These are phyloP conservation scores for Cercophora samala DNA, from an alignment of 495 filamentous ascomycete genomes.

Conservation along the genomic window DNA sequence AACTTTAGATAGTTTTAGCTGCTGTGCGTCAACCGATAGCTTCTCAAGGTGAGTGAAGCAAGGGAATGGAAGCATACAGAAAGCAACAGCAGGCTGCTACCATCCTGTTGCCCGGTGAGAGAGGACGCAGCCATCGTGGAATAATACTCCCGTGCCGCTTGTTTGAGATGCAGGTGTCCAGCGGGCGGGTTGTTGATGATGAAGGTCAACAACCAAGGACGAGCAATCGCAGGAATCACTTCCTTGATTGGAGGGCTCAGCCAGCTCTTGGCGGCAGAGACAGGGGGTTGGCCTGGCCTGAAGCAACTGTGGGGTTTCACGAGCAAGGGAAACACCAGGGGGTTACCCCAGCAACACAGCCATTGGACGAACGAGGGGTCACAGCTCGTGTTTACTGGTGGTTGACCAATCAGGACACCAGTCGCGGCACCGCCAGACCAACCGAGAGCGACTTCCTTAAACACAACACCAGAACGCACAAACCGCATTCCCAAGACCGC, in stretches of 20 bases:
- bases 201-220: background rate
- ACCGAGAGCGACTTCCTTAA: constrained; percentile 22
- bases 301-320: constrained; percentile 3
- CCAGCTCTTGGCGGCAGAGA: background rate
- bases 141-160: background rate
- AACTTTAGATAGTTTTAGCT: too few relatives aligned
- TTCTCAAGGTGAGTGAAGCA: too few relatives aligned
- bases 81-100: background rate
- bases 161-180: constrained; percentile 2
- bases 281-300: background rate
- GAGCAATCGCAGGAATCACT: background rate
- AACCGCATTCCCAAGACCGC: constrained; percentile 3
- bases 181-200: background rate
- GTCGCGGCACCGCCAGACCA: constrained; percentile 4
- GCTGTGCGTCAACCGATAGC: too few relatives aligned
- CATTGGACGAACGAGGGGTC: constrained; percentile 18
- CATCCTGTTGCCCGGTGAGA: background rate
- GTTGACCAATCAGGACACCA: constrained; percentile 27
- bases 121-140: background rate
- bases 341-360: constrained; percentile 25
- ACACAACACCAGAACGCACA: constrained; percentile 24
- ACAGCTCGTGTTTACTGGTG: constrained; percentile 26
- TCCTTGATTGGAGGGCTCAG: background rate
- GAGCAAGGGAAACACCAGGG: background rate
- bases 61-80: background rate